Evolutionary conservation across 2,329 filamentous ascomycete species (phyloP), one percentile per base, ranked within the genome.

Genomic region (Penicillium expansum): DNA sequence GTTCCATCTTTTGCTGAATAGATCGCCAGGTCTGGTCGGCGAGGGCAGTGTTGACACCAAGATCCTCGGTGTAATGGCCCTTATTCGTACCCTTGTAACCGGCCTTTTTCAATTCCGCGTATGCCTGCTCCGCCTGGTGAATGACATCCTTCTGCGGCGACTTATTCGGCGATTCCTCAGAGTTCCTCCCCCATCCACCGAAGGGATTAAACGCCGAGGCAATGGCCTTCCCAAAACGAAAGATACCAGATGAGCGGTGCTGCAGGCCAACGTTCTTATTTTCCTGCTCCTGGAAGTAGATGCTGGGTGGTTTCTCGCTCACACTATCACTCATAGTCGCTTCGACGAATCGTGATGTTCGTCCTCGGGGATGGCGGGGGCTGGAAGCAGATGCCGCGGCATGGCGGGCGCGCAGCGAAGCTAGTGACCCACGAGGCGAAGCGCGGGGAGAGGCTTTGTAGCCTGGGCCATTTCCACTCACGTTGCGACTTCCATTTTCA

Each of bases 291-390:
- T 37, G 85, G 41, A 89, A 79, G 71, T 89, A 92, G 39, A 85
- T 81, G 43, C 83, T 80, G 0, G 90, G 90, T 29, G 91, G 91
- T 57, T 81, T 83, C 57, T 85, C 82, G 68, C 89, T 92, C 32
- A 84, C 80, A 62, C 89, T 86, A 73, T 95, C 90, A 68, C 87
- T 91, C 90, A 96, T 93, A 67, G 88, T 93, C 39, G 89, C 92
- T 75, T 96, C 92, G 37, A 83, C 74, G 63, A 88, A 88, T 53
- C 76, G 87, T 67, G 82, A 95, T 79, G 75, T 85, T 71, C 77
- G 84, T 78, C 64, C 75, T 58, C 76, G 70, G 57, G 75, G 70
- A 59, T 70, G 32, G 57, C 67, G 69, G 48, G 62, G 63, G 42
- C 65, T 59, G 13, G 60, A 54, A 59, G 58, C 66, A 18, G 56